Evolutionary conservation across 257 asterid genomes (phyloP), one percentile per base, ranked within the genome.

Genomic region (Nicotiana tabacum): DNA sequence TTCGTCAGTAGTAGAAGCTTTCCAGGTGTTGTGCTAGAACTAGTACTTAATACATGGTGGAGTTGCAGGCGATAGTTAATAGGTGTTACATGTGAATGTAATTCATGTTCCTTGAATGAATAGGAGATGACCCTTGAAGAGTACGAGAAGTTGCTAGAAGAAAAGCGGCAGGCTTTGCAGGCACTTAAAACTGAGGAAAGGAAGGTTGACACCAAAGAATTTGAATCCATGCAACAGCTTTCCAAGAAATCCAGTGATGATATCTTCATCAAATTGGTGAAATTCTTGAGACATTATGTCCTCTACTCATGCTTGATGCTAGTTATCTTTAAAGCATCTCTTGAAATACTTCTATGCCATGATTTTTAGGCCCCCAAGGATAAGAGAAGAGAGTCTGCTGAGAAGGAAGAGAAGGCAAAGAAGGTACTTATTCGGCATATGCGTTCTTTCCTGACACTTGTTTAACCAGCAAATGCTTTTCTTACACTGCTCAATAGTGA

Each of bases 91-190:
- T 76, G 43, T 51, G 29, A 51, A 76, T 76, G 64, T 51, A 51
- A 6, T 13, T 76, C 81, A 37, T 76, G 29, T 72, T 62, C 51
- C 35, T 32, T 86, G 57, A 48, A 27, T 64, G 30, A 70, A 84
- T 86, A 95, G 99, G 98, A 92, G 87, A 95, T 95, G 98, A 95
- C 99, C 9, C 92, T 95, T 84, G 98, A 92, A 84, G 99, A 95
- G 88, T 95, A 94, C 66, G 97, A 92, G 88, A 95, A 92, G 90
- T 79, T 91, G 84, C 88, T 89, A 77, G 97, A 92, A 68, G 99
- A 95, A 83, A 95, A 92, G 85, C 89, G 96, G 82, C 92, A 95
- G 89, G 93, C 94, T 74, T 83, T 92, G 85, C 95, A 84, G 83
- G 86, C 89, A 60, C 91, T 86, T 67, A 94, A 91, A 84, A 83